phyloP scores from a whole-genome alignment of 352 stramenopile species.

The Globisporangium rhizosaccharum region DNA sequence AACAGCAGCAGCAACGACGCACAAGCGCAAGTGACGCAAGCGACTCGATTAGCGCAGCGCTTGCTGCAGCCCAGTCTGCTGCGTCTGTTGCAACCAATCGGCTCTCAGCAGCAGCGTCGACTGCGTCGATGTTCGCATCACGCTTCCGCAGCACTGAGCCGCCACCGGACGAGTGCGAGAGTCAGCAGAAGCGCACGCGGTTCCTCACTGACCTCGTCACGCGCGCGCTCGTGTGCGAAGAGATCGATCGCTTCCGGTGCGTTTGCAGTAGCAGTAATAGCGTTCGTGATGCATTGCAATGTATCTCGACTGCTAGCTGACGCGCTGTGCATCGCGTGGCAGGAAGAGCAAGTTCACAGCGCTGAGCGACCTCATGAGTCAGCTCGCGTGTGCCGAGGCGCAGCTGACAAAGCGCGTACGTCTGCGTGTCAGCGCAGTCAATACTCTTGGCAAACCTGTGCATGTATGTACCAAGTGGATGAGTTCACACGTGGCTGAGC shows the following conservation, averaged over 20 bases:
- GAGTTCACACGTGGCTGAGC: background rate
- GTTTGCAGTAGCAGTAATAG: background rate
- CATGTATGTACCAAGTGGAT: background rate
- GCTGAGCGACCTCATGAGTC: conserved; percentile 44
- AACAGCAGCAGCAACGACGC: background rate
- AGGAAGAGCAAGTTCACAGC: conserved; percentile 33
- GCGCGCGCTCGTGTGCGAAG: conserved; percentile 51
- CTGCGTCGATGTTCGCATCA: conserved; percentile 33
- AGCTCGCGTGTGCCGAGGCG: conserved; percentile 52
- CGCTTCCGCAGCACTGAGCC: conserved; percentile 37
- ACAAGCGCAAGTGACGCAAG: background rate
- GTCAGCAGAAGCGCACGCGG: conserved; percentile 30
- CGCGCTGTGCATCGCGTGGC: background rate
- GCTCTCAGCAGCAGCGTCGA: conserved; percentile 22
- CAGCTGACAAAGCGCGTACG: conserved; percentile 50
- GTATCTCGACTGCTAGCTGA: background rate
- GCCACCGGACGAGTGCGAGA: conserved; percentile 25
- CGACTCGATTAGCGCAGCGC: conserved; percentile 7
- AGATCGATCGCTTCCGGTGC: conserved; percentile 56
- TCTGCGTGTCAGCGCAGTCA: background rate
- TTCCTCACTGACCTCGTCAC: conserved; percentile 44
- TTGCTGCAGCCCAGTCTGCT: conserved; percentile 11
- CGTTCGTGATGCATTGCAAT: background rate
- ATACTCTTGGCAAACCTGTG: background rate
- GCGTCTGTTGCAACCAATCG: conserved; percentile 12